Conservation (phyloP, 1,139 yeast genomes). For the Diutina ranongensis region DNA sequence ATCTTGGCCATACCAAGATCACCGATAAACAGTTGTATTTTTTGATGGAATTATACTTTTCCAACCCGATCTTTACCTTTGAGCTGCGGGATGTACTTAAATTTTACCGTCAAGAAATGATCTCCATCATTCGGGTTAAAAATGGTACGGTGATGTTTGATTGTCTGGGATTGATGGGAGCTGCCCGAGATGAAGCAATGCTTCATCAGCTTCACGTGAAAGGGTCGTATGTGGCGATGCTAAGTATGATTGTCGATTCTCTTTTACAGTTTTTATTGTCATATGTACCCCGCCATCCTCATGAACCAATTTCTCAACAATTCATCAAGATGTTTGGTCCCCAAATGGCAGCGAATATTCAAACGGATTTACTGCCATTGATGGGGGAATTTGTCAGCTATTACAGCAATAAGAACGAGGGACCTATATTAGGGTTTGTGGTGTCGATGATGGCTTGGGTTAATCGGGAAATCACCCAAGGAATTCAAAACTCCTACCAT, state of each 20-base stretch:
- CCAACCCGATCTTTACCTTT: conserved; percentile 8
- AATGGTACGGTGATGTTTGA: background rate
- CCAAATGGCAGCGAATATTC: conserved; percentile 11
- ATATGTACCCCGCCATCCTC: conserved; percentile 10
- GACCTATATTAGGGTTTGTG: background rate
- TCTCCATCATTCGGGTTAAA: background rate
- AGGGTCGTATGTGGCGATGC: conserved; percentile 22
- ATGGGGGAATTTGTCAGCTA: background rate
- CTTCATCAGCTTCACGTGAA: conserved; percentile 13
- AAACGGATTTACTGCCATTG: background rate
- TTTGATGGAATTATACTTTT: conserved; percentile 23
- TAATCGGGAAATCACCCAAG: conserved; percentile 4
- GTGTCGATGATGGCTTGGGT: conserved; percentile 1
- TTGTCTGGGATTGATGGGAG: background rate
- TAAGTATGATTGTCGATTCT: conserved; percentile 24
- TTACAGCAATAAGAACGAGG: background rate
- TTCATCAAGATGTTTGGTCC: conserved; percentile 18
- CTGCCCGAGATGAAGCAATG: background rate
- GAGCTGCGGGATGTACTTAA: conserved; percentile 17
- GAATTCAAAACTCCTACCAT: background rate
- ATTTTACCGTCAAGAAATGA: conserved; percentile 20
- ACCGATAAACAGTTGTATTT: conserved; percentile 21
- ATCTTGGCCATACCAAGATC: conserved; percentile 14
- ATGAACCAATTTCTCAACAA: background rate
- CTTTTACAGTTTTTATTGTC: conserved; percentile 16